Percentiles rank a stretch among this genome's conserved stretches.
Evolutionary conservation across 352 stramenopile genomes (phyloP).

Genomic region (Plasmopara viticola): DNA sequence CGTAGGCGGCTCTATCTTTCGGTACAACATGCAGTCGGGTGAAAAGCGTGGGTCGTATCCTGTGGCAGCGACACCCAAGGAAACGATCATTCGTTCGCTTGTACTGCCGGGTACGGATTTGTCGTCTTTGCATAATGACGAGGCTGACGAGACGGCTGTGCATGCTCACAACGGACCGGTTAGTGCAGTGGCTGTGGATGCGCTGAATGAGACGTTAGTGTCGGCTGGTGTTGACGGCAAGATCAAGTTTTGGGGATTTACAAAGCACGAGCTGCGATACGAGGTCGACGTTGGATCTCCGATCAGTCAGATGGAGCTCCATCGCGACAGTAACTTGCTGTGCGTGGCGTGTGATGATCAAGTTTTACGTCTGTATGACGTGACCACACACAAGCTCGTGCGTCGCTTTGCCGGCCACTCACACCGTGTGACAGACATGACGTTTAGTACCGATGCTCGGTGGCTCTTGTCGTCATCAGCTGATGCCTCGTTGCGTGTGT

Average conservation of each 20-base stretch:
- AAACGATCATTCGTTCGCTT: slow-evolving; percentile 58
- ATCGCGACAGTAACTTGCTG: slow-evolving; percentile 85
- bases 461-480: slow-evolving; percentile 83
- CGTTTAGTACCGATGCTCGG: slow-evolving; percentile 84
- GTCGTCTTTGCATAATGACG: slow-evolving; percentile 25
- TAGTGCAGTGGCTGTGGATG: slow-evolving; percentile 84
- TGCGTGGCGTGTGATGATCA: slow-evolving; percentile 86
- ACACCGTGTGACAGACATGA: slow-evolving; percentile 84
- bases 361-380: slow-evolving; percentile 82
- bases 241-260: slow-evolving; percentile 90
- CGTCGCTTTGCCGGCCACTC: slow-evolving; percentile 80
- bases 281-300: slow-evolving; percentile 72
- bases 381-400: slow-evolving; percentile 81
- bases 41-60: slow-evolving; percentile 88
- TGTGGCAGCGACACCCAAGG: slow-evolving; percentile 59
- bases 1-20: slow-evolving; percentile 87
- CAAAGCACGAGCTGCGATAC: slow-evolving; percentile 51
- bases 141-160: slow-evolving; percentile 23
- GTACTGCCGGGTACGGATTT: slow-evolving; percentile 46
- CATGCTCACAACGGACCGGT: slow-evolving; percentile 73
- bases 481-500: slow-evolving; percentile 88
- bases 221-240: slow-evolving; percentile 82
- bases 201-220: slow-evolving; percentile 72
- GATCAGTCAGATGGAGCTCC: slow-evolving; percentile 76
- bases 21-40: slow-evolving; percentile 96